Percentiles rank a stretch among this genome's conserved stretches.
These are phyloP conservation scores for Amaranthus cruentus DNA, from an alignment of 148 eudicot species.

Conservation along the genomic window DNA sequence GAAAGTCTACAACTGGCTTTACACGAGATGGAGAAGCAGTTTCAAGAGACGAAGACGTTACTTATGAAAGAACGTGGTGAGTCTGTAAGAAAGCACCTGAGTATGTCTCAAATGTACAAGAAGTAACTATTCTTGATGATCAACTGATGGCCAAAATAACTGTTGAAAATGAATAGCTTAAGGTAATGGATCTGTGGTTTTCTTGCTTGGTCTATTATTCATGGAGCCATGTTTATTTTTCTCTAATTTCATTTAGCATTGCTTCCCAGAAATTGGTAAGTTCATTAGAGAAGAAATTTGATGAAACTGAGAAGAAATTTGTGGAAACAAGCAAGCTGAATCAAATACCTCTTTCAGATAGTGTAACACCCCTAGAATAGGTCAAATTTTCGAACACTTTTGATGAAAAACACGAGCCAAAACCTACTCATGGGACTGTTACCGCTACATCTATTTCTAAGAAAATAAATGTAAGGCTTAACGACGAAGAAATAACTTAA, in stretches of 20 bases:
- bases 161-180: conserved; percentile 65
- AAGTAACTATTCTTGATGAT: conserved; percentile 38
- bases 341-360: not conserved
- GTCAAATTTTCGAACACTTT: too few relatives aligned
- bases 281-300: conserved; percentile 70
- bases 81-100: conserved; percentile 37
- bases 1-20: conserved; percentile 54
- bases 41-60: conserved; percentile 48
- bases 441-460: too few relatives aligned
- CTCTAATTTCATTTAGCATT: not conserved
- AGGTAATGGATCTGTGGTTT: conserved; percentile 36
- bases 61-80: conserved; percentile 57
- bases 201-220: not conserved
- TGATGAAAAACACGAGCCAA: too few relatives aligned
- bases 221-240: not conserved
- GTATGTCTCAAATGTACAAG: conserved; percentile 32
- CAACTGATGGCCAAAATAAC: conserved; percentile 49
- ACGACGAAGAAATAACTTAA: too few relatives aligned
- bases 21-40: conserved; percentile 57
- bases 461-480: too few relatives aligned
- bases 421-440: too few relatives aligned
- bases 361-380: not conserved
- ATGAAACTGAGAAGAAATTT: conserved; percentile 58
- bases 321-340: not conserved
- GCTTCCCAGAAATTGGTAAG: conserved; percentile 8